phyloP scores from a whole-genome alignment of 345 rosid species.

The Citrus glauca region DNA sequence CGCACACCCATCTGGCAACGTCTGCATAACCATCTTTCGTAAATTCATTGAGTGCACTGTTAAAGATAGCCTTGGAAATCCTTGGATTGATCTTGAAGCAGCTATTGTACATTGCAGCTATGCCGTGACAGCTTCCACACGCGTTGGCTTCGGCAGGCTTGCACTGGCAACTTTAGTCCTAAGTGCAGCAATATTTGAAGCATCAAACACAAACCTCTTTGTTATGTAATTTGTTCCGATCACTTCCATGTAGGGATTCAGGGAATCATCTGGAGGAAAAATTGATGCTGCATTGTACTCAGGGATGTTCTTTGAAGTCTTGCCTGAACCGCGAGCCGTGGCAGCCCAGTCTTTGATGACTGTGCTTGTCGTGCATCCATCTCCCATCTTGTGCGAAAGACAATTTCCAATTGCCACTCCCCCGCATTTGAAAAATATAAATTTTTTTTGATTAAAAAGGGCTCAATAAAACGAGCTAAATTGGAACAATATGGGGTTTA shows the following conservation, averaged over 20 bases:
- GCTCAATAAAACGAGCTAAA: no score
- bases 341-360: conserved; percentile 21
- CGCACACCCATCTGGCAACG: not conserved
- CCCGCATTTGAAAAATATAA: conserved; percentile 22
- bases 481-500: no score
- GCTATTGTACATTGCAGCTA: conserved; percentile 11
- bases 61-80: not conserved
- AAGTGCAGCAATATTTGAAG: conserved; percentile 12
- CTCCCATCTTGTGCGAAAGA: conserved; percentile 21
- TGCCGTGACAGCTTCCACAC: conserved; percentile 21
- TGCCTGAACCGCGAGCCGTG: not conserved
- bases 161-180: conserved; percentile 1
- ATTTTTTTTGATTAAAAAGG: no score
- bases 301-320: not conserved
- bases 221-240: not conserved
- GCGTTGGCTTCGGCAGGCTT: conserved; percentile 8
- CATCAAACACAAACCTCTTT: conserved; percentile 16
- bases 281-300: not conserved
- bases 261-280: not conserved
- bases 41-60: not conserved
- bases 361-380: conserved; percentile 13
- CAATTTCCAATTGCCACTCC: not conserved
- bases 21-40: not conserved
- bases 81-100: not conserved
- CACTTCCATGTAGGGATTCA: not conserved